Evolutionary conservation across 108 stramenopile species (phyloP).

Genomic region (Chaetoceros muelleri): DNA sequence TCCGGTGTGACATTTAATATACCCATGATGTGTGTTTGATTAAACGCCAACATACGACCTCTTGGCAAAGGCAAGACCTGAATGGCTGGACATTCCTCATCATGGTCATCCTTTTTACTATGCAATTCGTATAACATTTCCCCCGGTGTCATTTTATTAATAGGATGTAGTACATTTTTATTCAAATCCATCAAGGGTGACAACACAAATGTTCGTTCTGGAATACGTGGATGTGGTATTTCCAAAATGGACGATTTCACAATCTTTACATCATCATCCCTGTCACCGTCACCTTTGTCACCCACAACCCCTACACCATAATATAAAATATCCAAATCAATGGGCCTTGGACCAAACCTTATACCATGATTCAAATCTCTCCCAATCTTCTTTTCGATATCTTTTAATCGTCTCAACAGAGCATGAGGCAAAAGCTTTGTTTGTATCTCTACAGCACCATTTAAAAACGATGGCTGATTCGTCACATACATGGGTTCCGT

Average conservation of each 20-base stretch:
- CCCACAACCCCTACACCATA: too few species aligned
- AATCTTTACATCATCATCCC: slow-evolving; percentile 13
- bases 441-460: slow-evolving; percentile 73
- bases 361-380: slow-evolving; percentile 32
- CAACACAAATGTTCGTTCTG: slow-evolving; percentile 90
- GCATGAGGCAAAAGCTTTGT: slow-evolving; percentile 41
- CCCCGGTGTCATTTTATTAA: slow-evolving; percentile 26
- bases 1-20: slow-evolving; percentile 96
- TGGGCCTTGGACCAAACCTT: slow-evolving; percentile 75
- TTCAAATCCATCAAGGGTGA: slow-evolving; percentile 77
- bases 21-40: slow-evolving; percentile 84
- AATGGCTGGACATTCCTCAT: slow-evolving; percentile 11
- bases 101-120: slow-evolving; percentile 3
- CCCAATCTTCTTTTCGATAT: slow-evolving; percentile 53
- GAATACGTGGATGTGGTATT: slow-evolving; percentile 83
- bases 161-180: slow-evolving; percentile 29
- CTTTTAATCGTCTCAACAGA: slow-evolving; percentile 44
- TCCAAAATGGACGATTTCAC: slow-evolving; percentile 32
- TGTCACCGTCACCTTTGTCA: too few species aligned
- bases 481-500: slow-evolving; percentile 81
- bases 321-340: slow-evolving; percentile 84
- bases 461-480: slow-evolving; percentile 78
- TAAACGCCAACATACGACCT: slow-evolving; percentile 47
- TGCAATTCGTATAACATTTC: slow-evolving; percentile 23
- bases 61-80: slow-evolving; percentile 61